Conservation (phyloP, 768 basidiomycete species). For the Suillus variegatus region DNA sequence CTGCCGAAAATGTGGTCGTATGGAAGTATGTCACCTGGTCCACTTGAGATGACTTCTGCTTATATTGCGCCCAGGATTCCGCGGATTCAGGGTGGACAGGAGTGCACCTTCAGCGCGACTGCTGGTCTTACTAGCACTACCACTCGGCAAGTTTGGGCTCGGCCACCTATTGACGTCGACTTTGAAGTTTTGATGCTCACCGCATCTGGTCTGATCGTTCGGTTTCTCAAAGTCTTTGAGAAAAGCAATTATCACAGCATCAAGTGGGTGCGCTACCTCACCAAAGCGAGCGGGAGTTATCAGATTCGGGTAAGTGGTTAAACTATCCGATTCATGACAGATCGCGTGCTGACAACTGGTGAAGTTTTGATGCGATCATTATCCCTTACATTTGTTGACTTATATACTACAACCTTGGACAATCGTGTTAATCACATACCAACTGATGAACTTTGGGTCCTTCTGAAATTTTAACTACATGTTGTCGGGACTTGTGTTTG, state of each 20-base stretch:
- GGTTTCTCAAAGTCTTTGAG: slow-evolving; percentile 98
- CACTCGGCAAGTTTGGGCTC: slow-evolving; percentile 92
- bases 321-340: slow-evolving; percentile 1
- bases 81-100: slow-evolving; percentile 89
- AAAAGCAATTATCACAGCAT: slow-evolving; percentile 92
- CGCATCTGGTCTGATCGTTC: slow-evolving; percentile 90
- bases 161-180: slow-evolving; percentile 97
- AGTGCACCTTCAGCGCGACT: slow-evolving; percentile 80
- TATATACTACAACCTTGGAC: slow-evolving; percentile 11
- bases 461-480: slow-evolving; percentile 4
- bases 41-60: slow-evolving; percentile 7
- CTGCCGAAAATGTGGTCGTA: slow-evolving; percentile 92
- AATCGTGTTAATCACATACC: slow-evolving; percentile 26
- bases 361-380: slow-evolving; percentile 28
- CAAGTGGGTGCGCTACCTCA: slow-evolving; percentile 95
- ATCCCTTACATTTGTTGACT: slow-evolving; percentile 23
- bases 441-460: slow-evolving; percentile 12
- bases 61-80: slow-evolving; percentile 66
- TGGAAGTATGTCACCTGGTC: slow-evolving; percentile 81
- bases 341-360: slow-evolving; percentile 1
- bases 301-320: slow-evolving; percentile 80
- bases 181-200: slow-evolving; percentile 99
- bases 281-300: slow-evolving; percentile 91
- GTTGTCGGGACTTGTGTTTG: slow-evolving; percentile 5
- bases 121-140: slow-evolving; percentile 89